Percentiles rank a stretch among this genome's conserved stretches.
phyloP scores from a whole-genome alignment of 1,284 basidiomycete species.

The Peniophora sp. region DNA sequence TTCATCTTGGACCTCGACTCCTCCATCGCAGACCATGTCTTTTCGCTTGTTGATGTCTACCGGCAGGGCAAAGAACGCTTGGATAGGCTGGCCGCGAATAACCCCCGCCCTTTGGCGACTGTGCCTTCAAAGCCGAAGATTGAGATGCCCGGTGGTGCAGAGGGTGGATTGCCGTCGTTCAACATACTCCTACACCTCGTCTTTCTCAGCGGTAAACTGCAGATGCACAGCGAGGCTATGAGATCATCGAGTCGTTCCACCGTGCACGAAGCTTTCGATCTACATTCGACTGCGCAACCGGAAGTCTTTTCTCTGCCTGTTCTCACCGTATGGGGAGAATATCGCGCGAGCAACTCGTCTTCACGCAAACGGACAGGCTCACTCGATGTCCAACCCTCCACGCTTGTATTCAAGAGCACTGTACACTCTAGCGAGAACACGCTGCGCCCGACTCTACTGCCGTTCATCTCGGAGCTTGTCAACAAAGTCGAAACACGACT shows the following conservation, averaged over 20 bases:
- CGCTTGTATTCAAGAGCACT: conserved; percentile 68
- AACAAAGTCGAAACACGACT: conserved; percentile 58
- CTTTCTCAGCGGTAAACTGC: conserved; percentile 77
- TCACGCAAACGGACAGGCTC: conserved; percentile 23
- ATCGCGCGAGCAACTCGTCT: conserved; percentile 45
- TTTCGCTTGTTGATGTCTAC: conserved; percentile 81
- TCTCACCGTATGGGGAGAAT: conserved; percentile 81
- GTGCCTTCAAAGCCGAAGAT: conserved; percentile 10
- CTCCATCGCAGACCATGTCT: conserved; percentile 71
- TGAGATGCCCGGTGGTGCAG: conserved; percentile 25
- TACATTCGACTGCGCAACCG: conserved; percentile 40
- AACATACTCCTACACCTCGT: conserved; percentile 67
- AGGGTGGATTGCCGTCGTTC: conserved; percentile 33
- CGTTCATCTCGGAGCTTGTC: conserved; percentile 74
- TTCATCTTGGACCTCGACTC: conserved; percentile 85
- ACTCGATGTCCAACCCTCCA: conserved; percentile 37
- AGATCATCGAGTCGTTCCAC: conserved; percentile 23
- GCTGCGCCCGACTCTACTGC: conserved; percentile 72
- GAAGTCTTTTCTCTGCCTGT: conserved; percentile 68
- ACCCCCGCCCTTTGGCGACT: conserved; percentile 32
- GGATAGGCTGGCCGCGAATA: conserved; percentile 45
- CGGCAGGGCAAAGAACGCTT: conserved; percentile 74
- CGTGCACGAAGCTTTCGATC: conserved; percentile 35
- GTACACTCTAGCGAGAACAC: conserved; percentile 84
- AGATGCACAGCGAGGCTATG: conserved; percentile 45